Percentiles rank a stretch among this genome's conserved stretches.
Evolutionary conservation across 2,329 filamentous ascomycete genomes (phyloP).

Genomic region (Paecilomyces formosus): DNA sequence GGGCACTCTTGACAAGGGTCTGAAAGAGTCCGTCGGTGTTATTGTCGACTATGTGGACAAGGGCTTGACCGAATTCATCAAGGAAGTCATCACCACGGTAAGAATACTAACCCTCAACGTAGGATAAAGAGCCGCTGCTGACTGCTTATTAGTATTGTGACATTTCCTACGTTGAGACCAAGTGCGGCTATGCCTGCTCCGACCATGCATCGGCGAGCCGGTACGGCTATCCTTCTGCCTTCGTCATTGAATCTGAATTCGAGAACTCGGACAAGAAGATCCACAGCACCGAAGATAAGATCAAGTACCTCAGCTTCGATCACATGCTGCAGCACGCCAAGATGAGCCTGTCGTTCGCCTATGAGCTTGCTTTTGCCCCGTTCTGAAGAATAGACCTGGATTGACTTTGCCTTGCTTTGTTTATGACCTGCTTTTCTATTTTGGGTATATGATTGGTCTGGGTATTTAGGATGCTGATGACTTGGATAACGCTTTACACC

Average conservation of each 20-base stretch:
- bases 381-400: slow-evolving; percentile 38
- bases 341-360: slow-evolving; percentile 74
- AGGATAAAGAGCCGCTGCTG: slow-evolving; percentile 6
- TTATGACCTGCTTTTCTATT: background rate
- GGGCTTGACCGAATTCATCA: slow-evolving; percentile 80
- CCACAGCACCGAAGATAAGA: slow-evolving; percentile 64
- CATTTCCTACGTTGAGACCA: slow-evolving; percentile 79
- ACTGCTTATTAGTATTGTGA: slow-evolving; percentile 63
- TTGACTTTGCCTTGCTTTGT: background rate
- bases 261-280: slow-evolving; percentile 61
- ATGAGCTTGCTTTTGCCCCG: slow-evolving; percentile 73
- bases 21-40: slow-evolving; percentile 79
- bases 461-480: background rate
- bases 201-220: slow-evolving; percentile 62
- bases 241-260: slow-evolving; percentile 57
- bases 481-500: background rate
- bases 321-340: slow-evolving; percentile 89
- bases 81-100: slow-evolving; percentile 68
- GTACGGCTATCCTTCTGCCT: slow-evolving; percentile 58
- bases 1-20: slow-evolving; percentile 72
- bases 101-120: slow-evolving; percentile 9
- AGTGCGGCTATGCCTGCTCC: slow-evolving; percentile 80
- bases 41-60: slow-evolving; percentile 87
- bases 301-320: slow-evolving; percentile 68
- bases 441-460: background rate